Base-by-base conservation (phyloP, 176 grass and related monocot genomes). In the Lolium perenne region DNA sequence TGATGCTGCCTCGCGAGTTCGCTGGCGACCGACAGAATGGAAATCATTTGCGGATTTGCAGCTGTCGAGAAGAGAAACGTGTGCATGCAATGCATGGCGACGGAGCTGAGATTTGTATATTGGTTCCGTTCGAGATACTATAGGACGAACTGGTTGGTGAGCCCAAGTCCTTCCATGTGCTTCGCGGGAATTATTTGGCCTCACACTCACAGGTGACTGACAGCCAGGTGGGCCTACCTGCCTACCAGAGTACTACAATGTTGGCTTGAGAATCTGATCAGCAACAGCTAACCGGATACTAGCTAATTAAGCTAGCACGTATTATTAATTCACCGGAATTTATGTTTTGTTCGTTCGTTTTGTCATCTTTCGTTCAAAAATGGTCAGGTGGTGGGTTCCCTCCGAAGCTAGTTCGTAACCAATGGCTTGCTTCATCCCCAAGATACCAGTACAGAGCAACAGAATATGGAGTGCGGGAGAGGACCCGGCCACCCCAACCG, bases 11-110 rank as follows among this genome's bases (percentile, higher is more conserved):
- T 49, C 59, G 14, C 80, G 62, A 43, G 25, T 71, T 87, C 15
- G 46, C n/a, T 64, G 46, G 82, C 78, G 86, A 88, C 86, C 78
- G 86, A 91, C 90, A 91, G 64, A 83, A 77, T 48, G 61, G 41
- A 43, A 43, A 43, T 6, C 41, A 43, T 43, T 43, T 43, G 41
- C 41, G 7, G 41, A 6, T 7, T 43, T 43, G 41, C 41, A 43
- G 35, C 16, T 40, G 7, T 53, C n/a, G 53, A 77, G 43, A 78
- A 32, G 60, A 54, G 18, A 77, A 85, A 47, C 58, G 64, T 20
- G 57, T 82, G 79, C 78, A 89, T 81, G 88, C 15, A 68, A 26
- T 13, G 59, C 59, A 62, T 26, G 67, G 10, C 64, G 18, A 17
- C 8, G 40, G 57, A 63, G 48, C 18, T 22, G 56, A 18, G 32